phyloP scores from a whole-genome alignment of 768 basidiomycete genomes.

The Aureoboletus auriporus region DNA sequence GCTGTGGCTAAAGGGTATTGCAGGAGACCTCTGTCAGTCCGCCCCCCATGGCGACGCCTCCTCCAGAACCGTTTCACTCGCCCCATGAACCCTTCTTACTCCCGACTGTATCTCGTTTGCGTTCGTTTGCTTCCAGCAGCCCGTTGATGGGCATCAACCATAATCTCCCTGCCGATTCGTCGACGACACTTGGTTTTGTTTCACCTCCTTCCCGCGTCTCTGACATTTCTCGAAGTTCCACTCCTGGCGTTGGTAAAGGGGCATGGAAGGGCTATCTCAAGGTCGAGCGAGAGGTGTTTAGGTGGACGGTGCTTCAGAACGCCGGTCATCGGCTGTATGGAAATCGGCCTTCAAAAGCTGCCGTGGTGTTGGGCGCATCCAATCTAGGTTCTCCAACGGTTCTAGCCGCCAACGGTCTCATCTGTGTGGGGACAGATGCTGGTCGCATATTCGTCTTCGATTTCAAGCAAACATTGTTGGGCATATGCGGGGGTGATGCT shows the following conservation, averaged over 20 bases:
- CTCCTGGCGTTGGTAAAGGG: constrained; percentile 37
- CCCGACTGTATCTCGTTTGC: constrained; percentile 75
- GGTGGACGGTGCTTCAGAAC: constrained; percentile 66
- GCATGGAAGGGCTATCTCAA: constrained; percentile 15
- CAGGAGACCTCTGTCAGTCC: constrained; percentile 33
- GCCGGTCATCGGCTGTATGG: constrained; percentile 56
- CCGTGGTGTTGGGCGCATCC: constrained; percentile 56
- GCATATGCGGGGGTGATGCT: constrained; percentile 69
- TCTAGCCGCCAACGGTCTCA: constrained; percentile 78
- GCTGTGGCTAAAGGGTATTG: constrained; percentile 23
- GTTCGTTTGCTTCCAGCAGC: constrained; percentile 57
- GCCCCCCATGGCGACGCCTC: constrained; percentile 31
- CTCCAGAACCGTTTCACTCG: constrained; percentile 23
- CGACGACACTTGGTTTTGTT: constrained; percentile 41
- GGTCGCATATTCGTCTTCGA: constrained; percentile 84
- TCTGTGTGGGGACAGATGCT: constrained; percentile 82
- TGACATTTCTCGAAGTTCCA: constrained; percentile 66
- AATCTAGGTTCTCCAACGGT: constrained; percentile 69
- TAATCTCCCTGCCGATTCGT: constrained; percentile 41
- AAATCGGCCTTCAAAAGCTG: constrained; percentile 52
- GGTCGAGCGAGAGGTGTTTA: constrained; percentile 57
- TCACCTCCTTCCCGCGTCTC: constrained; percentile 64
- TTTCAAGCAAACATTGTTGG: constrained; percentile 81
- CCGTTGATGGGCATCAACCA: constrained; percentile 41
- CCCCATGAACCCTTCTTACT: constrained; percentile 58